Evolutionary conservation across 2,329 filamentous ascomycete genomes (phyloP), one percentile per base, ranked within the genome.

Genomic region (Macrophomina phaseolina): DNA sequence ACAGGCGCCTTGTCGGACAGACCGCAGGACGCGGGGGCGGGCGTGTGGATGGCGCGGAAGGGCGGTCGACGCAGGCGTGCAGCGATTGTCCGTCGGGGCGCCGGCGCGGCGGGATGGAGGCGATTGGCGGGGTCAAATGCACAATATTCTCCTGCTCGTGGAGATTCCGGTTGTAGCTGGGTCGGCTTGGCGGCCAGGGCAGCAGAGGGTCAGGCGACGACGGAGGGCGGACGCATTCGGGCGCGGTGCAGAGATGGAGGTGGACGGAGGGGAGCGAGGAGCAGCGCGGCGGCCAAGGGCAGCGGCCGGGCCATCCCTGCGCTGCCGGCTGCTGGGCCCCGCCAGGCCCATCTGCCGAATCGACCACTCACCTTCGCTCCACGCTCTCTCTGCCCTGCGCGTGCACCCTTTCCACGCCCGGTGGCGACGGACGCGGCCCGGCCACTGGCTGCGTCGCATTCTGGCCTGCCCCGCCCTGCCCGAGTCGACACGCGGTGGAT

Each of bases 81-180:
- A 34, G 51, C n/a, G 51, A 55, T 32, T 55, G 7, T 62, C 58
- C 58, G 58, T 62, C 58, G 58, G 58, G 45, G 58, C 58, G 58
- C 58, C 58, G 58, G 58, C 32, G 58, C 58, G 58, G 58, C 45
- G 58, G 58, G 16, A 62, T 36, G n/a, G 18, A 16, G 11, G 30
- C 12, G 58, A 62, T 62, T 62, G 58, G 58, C 16, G 56, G 40
- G 30, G 12, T 34, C 6, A 18, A 4, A 23, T 4, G 40, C 40
- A 32, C 40, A 8, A 48, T 46, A 48, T 23, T 48, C 30, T 52
- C 40, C 12, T 5, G 30, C 7, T 28, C 9, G 9, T 36, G 55
- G 38, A 9, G 3, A 5, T 5, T 45, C 23, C 36, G 11, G 9
- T 32, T 34, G 11, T 16, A 23, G 38, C 14, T 32, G 38, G 32